Percentiles rank a stretch among this genome's conserved stretches.
phyloP scores from a whole-genome alignment of 2,329 filamentous ascomycete species.

The Colletotrichum sansevieriae region DNA sequence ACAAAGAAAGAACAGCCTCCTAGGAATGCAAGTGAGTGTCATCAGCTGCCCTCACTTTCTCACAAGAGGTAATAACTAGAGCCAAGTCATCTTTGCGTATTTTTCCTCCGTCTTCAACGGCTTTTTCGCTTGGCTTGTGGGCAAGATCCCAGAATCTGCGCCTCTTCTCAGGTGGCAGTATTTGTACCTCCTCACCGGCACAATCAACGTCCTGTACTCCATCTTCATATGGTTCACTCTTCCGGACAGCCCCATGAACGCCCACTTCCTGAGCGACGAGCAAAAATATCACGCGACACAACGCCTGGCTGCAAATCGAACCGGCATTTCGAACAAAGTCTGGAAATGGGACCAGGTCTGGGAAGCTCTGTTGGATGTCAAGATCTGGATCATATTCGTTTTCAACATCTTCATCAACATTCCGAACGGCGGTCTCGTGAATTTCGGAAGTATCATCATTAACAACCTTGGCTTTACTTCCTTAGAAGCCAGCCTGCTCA shows the following conservation, averaged over 20 bases:
- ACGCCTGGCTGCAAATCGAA: not conserved
- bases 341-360: slow-evolving; percentile 59
- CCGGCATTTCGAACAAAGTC: slow-evolving; percentile 5
- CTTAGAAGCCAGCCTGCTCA: slow-evolving; percentile 50
- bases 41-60: accelerated
- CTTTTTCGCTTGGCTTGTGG: slow-evolving; percentile 51
- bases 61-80: not conserved
- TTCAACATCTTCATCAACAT: slow-evolving; percentile 67
- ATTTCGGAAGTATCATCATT: slow-evolving; percentile 56
- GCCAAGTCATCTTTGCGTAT: not conserved
- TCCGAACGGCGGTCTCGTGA: slow-evolving; percentile 72
- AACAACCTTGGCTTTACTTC: slow-evolving; percentile 57
- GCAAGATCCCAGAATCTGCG: slow-evolving; percentile 47
- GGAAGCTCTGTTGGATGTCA: slow-evolving; percentile 68
- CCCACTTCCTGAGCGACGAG: not conserved
- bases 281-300: not conserved
- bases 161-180: slow-evolving; percentile 44
- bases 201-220: slow-evolving; percentile 6
- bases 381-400: slow-evolving; percentile 68
- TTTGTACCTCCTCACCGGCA: slow-evolving; percentile 19
- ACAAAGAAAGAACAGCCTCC: not conserved
- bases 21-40: not conserved
- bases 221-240: slow-evolving; percentile 3
- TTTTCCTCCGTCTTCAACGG: slow-evolving; percentile 46
- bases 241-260: not conserved